Base-by-base conservation (phyloP, 2,329 filamentous ascomycete species). In the Akanthomyces muscarius region DNA sequence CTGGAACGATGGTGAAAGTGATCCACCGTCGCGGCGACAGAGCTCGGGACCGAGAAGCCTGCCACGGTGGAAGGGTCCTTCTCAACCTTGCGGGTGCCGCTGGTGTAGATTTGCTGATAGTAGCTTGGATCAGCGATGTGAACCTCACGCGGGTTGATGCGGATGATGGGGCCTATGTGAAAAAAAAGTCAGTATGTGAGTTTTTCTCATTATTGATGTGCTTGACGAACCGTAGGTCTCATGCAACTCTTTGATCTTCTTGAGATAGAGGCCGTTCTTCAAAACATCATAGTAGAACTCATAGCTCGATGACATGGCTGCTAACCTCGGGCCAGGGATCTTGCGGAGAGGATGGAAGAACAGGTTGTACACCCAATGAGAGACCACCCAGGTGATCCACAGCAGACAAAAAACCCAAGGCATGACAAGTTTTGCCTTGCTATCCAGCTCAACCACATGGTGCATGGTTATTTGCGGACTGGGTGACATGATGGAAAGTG, bases 101-200 rank as follows among this genome's bases (percentile, higher is more conserved):
- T 30, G 5, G 51, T 25, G 51, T 53, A 38, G n/a, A 53, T 53
- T 18, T 61, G 68, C 55, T 69, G 66, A 53, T 70, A 69, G 63
- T 69, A 73, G 28, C 1, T 65, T 61, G 1, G 70, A 57, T 72
- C 69, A 23, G 60, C 64, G 36, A 74, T 65, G 53, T 75, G 72
- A 3, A 76, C 52, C 63, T 76, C 74, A 33, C 70, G 62, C 0
- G 74, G 71, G 41, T 70, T 74, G 64, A 75, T 71, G 10, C 73
- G 68, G 44, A 75, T 65, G n/a, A 76, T 72, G 0, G 73, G 71
- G 2, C 74, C 69, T 71, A 8, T n/a, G 18, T 36, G 7, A 38
- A 30, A 38, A 38, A 30, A 30, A 30, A 30, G 28, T 30, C 28
- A 30, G 28, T 6, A 30, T 30, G 28, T 30, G 28, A 6, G 8